Evolutionary conservation across 164 flowering plant species (phyloP).

Genomic region (Akebia trifoliata): DNA sequence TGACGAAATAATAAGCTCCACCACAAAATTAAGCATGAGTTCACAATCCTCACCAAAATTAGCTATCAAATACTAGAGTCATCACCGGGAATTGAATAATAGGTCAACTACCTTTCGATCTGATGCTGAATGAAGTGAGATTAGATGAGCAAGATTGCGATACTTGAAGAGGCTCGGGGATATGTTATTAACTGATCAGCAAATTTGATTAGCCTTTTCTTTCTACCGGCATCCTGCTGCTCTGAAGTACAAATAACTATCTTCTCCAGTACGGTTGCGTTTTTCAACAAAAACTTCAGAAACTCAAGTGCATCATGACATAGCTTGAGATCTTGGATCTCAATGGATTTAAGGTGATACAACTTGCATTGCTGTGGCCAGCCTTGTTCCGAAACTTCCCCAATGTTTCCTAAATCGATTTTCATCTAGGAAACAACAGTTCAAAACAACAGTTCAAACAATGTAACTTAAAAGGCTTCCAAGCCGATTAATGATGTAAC

Average conservation of each 20-base stretch:
- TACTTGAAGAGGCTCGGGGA: slow-evolving; percentile 5
- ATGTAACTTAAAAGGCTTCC: not conserved
- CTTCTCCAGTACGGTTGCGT: slow-evolving; percentile 8
- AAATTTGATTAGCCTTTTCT: not conserved
- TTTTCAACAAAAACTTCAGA: slow-evolving; percentile 7
- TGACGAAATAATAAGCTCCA: too few species aligned
- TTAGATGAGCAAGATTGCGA: not conserved
- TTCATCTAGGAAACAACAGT: not conserved
- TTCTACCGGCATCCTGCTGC: not conserved
- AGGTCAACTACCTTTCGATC: too few species aligned
- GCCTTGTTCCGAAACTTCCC: not conserved
- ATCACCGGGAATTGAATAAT: too few species aligned
- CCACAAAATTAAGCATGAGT: too few species aligned
- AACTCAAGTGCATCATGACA: not conserved
- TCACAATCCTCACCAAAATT: too few species aligned
- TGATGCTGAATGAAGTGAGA: too few species aligned
- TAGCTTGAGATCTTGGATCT: not conserved
- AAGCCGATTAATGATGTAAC: not conserved
- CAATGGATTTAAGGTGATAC: slow-evolving; percentile 10
- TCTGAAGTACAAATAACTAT: not conserved
- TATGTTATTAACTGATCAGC: not conserved
- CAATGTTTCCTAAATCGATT: not conserved
- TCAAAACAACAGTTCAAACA: not conserved
- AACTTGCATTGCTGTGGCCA: slow-evolving; percentile 1
- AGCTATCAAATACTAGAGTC: too few species aligned